Evolutionary conservation across 345 rosid genomes (phyloP).

Genomic region (Boechera divaricarpa): DNA sequence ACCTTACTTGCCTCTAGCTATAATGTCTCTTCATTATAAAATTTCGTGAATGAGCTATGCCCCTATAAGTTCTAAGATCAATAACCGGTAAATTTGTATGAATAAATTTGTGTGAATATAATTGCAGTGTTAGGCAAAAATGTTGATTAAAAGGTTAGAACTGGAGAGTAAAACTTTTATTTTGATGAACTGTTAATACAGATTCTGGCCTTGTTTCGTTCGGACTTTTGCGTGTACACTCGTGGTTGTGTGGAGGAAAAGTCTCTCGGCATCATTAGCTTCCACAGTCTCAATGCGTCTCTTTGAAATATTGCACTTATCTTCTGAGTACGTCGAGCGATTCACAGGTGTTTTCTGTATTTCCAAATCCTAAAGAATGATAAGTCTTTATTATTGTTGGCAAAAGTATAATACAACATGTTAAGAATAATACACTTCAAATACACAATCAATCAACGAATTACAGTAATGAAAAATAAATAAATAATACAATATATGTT

Average conservation of each 20-base stretch:
- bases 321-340: not conserved
- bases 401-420: slow-evolving; percentile 20
- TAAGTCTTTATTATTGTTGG: not conserved
- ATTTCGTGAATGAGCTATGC: not conserved
- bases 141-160: not conserved
- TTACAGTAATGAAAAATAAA: not conserved
- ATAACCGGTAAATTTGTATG: not conserved
- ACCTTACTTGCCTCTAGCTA: not conserved
- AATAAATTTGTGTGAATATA: not conserved
- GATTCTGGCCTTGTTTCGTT: not conserved
- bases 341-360: not conserved
- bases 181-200: not conserved
- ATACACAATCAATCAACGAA: slow-evolving; percentile 16
- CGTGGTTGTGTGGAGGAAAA: not conserved
- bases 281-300: not conserved
- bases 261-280: not conserved
- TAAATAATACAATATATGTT: not conserved
- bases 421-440: slow-evolving; percentile 25
- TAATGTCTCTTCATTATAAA: not conserved
- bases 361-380: not conserved
- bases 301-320: not conserved
- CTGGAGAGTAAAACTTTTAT: not conserved
- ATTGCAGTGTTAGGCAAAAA: not conserved
- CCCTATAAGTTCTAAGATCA: not conserved
- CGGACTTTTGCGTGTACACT: not conserved